These are phyloP conservation scores for Cercospora citrullina DNA, from an alignment of 2,329 filamentous ascomycete genomes.

Conservation along the genomic window DNA sequence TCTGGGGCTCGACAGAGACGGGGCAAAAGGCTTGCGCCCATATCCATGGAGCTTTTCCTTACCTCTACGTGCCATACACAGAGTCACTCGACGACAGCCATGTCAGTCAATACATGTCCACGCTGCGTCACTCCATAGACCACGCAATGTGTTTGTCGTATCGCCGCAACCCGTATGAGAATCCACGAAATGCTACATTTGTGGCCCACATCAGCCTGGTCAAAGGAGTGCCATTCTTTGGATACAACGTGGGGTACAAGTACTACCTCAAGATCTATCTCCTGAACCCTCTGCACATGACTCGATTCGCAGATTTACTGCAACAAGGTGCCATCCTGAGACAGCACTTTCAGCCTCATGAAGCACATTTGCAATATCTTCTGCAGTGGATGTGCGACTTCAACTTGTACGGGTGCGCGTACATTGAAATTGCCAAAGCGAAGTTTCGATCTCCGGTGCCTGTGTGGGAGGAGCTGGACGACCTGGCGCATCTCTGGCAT, in stretches of 20 bases:
- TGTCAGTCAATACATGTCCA: slow-evolving; percentile 76
- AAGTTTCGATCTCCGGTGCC: slow-evolving; percentile 77
- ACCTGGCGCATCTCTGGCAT: slow-evolving; percentile 73
- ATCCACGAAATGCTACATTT: slow-evolving; percentile 62
- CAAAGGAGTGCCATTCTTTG: slow-evolving; percentile 94
- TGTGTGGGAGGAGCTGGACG: slow-evolving; percentile 62
- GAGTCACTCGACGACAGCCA: slow-evolving; percentile 29
- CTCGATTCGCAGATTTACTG: slow-evolving; percentile 81
- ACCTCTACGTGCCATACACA: slow-evolving; percentile 68
- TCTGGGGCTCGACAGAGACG: slow-evolving; percentile 90
- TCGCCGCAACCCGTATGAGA: slow-evolving; percentile 69
- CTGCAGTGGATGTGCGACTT: slow-evolving; percentile 99
- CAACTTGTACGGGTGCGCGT: slow-evolving; percentile 92
- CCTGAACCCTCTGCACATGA: slow-evolving; percentile 82
- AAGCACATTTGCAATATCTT: slow-evolving; percentile 88
- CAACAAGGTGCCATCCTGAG: slow-evolving; percentile 87
- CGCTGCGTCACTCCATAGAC: slow-evolving; percentile 83
- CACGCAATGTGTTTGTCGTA: slow-evolving; percentile 86
- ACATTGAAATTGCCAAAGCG: slow-evolving; percentile 69
- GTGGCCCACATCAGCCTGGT: slow-evolving; percentile 89
- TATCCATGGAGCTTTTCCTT: slow-evolving; percentile 92
- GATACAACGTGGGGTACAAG: slow-evolving; percentile 87
- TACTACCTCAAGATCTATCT: slow-evolving; percentile 95
- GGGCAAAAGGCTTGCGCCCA: slow-evolving; percentile 96
- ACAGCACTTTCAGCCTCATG: slow-evolving; percentile 82